Base-by-base conservation (phyloP, 345 rosid genomes). In the Brassica rapa region DNA sequence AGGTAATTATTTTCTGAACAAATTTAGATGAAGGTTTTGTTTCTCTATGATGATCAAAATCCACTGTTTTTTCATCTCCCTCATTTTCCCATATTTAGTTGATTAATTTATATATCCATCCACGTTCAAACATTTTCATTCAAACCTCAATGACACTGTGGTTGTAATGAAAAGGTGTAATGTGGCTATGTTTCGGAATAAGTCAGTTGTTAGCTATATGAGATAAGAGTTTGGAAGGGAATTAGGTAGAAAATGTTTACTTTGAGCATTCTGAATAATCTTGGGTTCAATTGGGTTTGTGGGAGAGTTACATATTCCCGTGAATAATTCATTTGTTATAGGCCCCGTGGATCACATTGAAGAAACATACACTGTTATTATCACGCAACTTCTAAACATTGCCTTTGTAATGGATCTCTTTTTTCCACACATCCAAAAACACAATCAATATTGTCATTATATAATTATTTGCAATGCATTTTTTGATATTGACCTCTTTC, bases 1-100 rank as follows among this genome's bases (percentile, higher is more conserved):
- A 91, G 94, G 96, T 91, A 73, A 64, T 2, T 55, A 9, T 9
- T 8, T 37, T 37, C 43, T 8, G 43, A 37, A 37, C 43, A 37
- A 37, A 37, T 46, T 46, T 46, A 46, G 5, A 46, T 46, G 16
- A 46, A 16, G 55, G n/a, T 46, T 46, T 46, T n/a, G n/a, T n/a
- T n/a, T n/a, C n/a, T n/a, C n/a, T n/a, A n/a, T n/a, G n/a, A n/a
- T n/a, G n/a, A n/a, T n/a, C n/a, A n/a, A n/a, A n/a, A n/a, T 16
- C 55, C 55, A 46, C 16, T 46, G 6, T 4, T 12, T 41, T 12
- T 46, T 46, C 10, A 41, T 41, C 49, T 41, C n/a, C 49, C 49
- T 41, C 49, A 8, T 3, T 62, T 67, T 14, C 16, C 8, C 4
- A 11, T 49, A 12, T 61, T 11, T 67, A 12, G 5, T 51, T 49